Evolutionary conservation across 176 grass and related monocot species (phyloP), one percentile per base, ranked within the genome.

Genomic region (Guadua angustifolia): DNA sequence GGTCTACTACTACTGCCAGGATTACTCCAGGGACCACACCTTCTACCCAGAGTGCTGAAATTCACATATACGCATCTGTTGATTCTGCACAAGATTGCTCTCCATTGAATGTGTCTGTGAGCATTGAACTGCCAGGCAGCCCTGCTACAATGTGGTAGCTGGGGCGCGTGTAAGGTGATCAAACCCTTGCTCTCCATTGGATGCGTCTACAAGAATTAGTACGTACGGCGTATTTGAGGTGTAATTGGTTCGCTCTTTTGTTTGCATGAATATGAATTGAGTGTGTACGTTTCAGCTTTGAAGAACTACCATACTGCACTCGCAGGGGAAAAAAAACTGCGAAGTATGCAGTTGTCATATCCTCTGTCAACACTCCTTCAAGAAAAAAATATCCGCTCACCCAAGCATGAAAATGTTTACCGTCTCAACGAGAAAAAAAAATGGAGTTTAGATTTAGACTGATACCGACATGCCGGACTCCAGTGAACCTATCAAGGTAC

Each of bases 1-100:
- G 92, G 71, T 77, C 25, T 94, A 92, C 80, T 62, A 88, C 79
- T 88, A 88, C 59, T 92, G 84, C 71, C 89, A 84, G 75, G 92
- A 94, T 66, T 45, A 35, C 24, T 74, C 84, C 71, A 89, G 78
- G 82, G 87, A 89, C 60, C 87, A 18, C 59, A 81, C 89, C 45
- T 68, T 92, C 36, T 88, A 88, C 63, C 87, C 86, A 26, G 89
- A 94, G 72, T 89, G 92, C 81, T 29, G 19, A 59, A 39, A 7
- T 13, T 2, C 9, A 16, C 19, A 11, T 55, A 19, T 19, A 29
- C 1, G 17, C 1, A 53, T 2, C 5, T 7, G n/a, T n/a, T n/a
- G n/a, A 6, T 2, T 52, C 1, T 19, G 9, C 19, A 2, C 6
- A 57, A 57, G 19, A n/a, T n/a, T n/a, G 53, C 19, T 56, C 52